These are phyloP conservation scores for Aspergillaceae sp. DNA, from an alignment of 2,329 filamentous ascomycete genomes.

Conservation along the genomic window DNA sequence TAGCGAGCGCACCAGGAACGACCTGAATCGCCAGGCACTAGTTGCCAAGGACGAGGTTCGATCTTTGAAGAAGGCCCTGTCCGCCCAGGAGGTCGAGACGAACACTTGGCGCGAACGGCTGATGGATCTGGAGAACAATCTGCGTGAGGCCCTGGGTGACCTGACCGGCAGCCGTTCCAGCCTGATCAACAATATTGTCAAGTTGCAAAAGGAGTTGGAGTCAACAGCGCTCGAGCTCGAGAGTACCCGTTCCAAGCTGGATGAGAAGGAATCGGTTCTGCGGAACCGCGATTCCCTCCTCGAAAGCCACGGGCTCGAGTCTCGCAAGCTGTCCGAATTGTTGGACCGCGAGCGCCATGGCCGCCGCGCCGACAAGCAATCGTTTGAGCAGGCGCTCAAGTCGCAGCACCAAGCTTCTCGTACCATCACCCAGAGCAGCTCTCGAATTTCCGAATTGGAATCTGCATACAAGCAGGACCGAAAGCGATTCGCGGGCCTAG, in stretches of 20 bases:
- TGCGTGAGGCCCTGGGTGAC: slow-evolving; percentile 80
- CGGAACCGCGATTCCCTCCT: slow-evolving; percentile 81
- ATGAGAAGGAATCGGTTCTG: slow-evolving; percentile 86
- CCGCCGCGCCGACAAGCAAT: slow-evolving; percentile 76
- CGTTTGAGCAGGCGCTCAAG: slow-evolving; percentile 81
- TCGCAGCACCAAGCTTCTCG: slow-evolving; percentile 80
- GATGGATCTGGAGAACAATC: slow-evolving; percentile 78
- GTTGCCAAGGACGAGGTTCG: slow-evolving; percentile 78
- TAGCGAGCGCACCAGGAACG: slow-evolving; percentile 84
- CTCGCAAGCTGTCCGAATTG: slow-evolving; percentile 72
- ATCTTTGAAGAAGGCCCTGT: slow-evolving; percentile 71
- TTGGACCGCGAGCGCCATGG: slow-evolving; percentile 83
- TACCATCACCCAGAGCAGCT: slow-evolving; percentile 75
- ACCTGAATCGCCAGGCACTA: slow-evolving; percentile 77
- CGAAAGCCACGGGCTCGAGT: slow-evolving; percentile 81
- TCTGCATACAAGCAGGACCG: slow-evolving; percentile 67
- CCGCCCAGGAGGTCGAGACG: slow-evolving; percentile 77
- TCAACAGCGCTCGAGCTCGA: slow-evolving; percentile 76
- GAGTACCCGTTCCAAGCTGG: slow-evolving; percentile 62
- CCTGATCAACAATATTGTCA: slow-evolving; percentile 76
- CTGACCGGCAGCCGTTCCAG: slow-evolving; percentile 77
- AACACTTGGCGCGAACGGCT: slow-evolving; percentile 85
- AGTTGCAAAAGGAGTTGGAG: slow-evolving; percentile 80
- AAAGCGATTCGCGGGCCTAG: slow-evolving; percentile 64
- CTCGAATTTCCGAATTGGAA: slow-evolving; percentile 78